phyloP scores from a whole-genome alignment of 306 rosid genomes.

The Begonia loranthoides region DNA sequence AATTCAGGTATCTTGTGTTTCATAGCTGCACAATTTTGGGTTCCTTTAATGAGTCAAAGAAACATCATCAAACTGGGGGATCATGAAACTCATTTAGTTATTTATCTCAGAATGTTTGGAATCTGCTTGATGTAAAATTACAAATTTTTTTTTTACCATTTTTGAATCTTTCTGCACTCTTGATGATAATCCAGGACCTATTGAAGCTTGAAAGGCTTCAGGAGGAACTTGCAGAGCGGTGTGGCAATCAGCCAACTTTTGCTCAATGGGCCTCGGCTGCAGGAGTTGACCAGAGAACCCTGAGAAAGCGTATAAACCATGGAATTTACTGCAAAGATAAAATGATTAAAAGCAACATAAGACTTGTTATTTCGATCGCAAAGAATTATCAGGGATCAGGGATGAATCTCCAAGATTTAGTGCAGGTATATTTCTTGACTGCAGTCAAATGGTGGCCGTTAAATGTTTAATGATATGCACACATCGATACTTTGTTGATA shows the following conservation, averaged over 20 bases:
- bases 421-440: slow-evolving; percentile 44
- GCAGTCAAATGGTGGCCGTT: no score
- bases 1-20: slow-evolving; percentile 48
- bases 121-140: no score
- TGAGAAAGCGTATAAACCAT: slow-evolving; percentile 59
- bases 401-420: slow-evolving; percentile 93
- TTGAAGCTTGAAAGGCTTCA: slow-evolving; percentile 72
- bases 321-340: slow-evolving; percentile 77
- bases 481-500: no score
- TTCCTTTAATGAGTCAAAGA: no score
- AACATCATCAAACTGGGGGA: no score
- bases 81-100: no score
- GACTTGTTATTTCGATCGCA: slow-evolving; percentile 94
- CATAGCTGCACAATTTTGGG: no score
- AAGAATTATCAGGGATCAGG: slow-evolving; percentile 85
- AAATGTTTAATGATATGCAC: no score
- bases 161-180: no score
- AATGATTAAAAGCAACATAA: slow-evolving; percentile 87
- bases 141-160: no score
- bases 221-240: slow-evolving; percentile 64
- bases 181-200: slow-evolving; percentile 43
- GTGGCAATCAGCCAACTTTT: slow-evolving; percentile 54
- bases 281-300: slow-evolving; percentile 66
- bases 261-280: slow-evolving; percentile 96
- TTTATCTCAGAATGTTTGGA: no score